Evolutionary conservation across 352 stramenopile genomes (phyloP), one percentile per base, ranked within the genome.

Genomic region (Globisporangium paddicum): DNA sequence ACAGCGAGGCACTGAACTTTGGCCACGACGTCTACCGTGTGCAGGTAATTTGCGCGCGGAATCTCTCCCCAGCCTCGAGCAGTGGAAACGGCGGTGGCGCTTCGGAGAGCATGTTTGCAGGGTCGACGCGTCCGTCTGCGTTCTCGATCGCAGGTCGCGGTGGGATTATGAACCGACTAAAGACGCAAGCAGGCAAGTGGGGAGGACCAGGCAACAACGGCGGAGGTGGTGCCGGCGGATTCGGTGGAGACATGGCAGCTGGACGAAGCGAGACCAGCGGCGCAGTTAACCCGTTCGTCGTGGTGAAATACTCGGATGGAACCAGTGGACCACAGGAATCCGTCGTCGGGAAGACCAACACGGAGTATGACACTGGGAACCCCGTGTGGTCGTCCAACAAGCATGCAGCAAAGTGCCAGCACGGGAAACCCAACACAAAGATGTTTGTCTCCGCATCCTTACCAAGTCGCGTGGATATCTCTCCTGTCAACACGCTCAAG

Each of bases 321-420:
- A 62, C 75, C 18, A 66, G 60, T 57, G 78, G 67, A 34, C 78
- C 74, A 19, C 68, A 78, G 6, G 83, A 90, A 40, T 77, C 71
- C 25, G 63, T 80, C 2, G 79, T 95, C 18, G 86, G 86, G 6
- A 86, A 83, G 64, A 95, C 86, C 1, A 95, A 95, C 62, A 95
- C 86, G 0, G 86, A 95, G 59, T 95, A 95, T 40, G 82, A 92
- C 34, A 78, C 71, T 5, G 59, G 68, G 3, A 66, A 83, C 52
- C 86, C 86, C 0, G 71, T 90, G 9, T 95, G 80, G 69, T 91
- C 81, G 10, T 77, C 72, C 16, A 95, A 95, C 67, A 84, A 85
- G 51, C 71, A 66, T 30, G 61, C 68, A 7, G 14, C 66, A 0
- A 86, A 78, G 49, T 95, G 85, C 49, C 74, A 79, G 10, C 83